Percentiles rank a stretch among this genome's conserved stretches.
Evolutionary conservation across 768 basidiomycete species (phyloP).

Genomic region (Auricularia heimuer): DNA sequence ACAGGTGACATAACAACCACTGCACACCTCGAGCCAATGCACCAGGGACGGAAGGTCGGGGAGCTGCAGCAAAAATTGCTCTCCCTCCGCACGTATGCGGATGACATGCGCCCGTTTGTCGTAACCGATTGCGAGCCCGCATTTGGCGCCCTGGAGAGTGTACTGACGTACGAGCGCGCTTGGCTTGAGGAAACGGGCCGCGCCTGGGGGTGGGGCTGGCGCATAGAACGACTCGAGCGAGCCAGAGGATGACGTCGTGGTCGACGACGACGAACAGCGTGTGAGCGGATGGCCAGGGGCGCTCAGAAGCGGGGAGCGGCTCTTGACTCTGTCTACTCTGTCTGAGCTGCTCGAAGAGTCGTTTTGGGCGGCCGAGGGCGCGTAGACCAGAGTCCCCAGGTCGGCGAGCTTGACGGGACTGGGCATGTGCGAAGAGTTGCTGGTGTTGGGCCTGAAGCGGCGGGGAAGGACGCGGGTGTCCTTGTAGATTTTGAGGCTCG

Average conservation of each 20-base stretch:
- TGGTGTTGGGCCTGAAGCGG: neutral
- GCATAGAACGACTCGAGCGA: neutral
- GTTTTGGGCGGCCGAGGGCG: neutral
- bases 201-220: neutral
- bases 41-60: slow-evolving; percentile 76
- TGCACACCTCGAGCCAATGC: slow-evolving; percentile 13
- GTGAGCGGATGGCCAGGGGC: neutral
- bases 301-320: neutral
- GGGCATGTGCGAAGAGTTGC: neutral
- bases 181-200: neutral
- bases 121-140: slow-evolving; percentile 92
- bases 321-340: neutral
- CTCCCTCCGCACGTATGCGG: slow-evolving; percentile 81
- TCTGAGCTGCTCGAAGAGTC: neutral
- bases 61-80: slow-evolving; percentile 93
- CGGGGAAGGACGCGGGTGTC: slow-evolving; percentile 14
- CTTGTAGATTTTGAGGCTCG: slow-evolving; percentile 71
- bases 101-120: slow-evolving; percentile 90
- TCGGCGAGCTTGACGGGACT: neutral
- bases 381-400: neutral
- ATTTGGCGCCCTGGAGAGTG: slow-evolving; percentile 86
- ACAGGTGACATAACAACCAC: neutral
- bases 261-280: neutral
- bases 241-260: neutral
- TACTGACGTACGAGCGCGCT: slow-evolving; percentile 56